Percentiles rank a stretch among this genome's conserved stretches.
Conservation (phyloP, 148 eudicot genomes). For the Amaranthus palmeri region DNA sequence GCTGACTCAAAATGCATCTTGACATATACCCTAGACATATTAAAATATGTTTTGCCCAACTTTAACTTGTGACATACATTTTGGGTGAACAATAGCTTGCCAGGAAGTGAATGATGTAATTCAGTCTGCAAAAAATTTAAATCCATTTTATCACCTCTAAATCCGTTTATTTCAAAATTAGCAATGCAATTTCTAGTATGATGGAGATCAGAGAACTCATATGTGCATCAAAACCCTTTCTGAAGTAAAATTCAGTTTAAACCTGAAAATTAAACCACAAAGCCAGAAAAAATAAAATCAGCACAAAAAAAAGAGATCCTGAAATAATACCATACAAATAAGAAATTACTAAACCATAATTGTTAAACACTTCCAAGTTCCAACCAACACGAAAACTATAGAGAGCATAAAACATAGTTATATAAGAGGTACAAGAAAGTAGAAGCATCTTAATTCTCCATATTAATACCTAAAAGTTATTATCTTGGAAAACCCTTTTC, state of each 20-base stretch:
- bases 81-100: constrained; percentile 4
- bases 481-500: too few relatives aligned
- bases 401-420: too few relatives aligned
- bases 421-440: too few relatives aligned
- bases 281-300: background rate
- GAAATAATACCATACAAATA: background rate
- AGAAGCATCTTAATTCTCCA: too few relatives aligned
- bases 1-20: constrained; percentile 23
- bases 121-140: background rate
- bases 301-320: background rate
- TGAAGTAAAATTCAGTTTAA: background rate
- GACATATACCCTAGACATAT: constrained; percentile 5
- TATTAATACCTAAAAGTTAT: too few relatives aligned
- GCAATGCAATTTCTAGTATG: background rate
- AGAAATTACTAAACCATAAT: background rate
- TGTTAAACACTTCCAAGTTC: background rate
- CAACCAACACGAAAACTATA: too few relatives aligned
- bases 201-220: background rate
- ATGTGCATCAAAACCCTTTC: constrained; percentile 1
- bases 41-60: constrained; percentile 3
- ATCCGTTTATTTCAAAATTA: background rate
- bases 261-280: background rate
- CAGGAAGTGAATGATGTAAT: constrained; percentile 14
- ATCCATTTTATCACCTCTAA: constrained; percentile 16
- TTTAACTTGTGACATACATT: constrained; percentile 9